Base-by-base conservation (phyloP, 352 stramenopile genomes). In the Pythium phragmitis region DNA sequence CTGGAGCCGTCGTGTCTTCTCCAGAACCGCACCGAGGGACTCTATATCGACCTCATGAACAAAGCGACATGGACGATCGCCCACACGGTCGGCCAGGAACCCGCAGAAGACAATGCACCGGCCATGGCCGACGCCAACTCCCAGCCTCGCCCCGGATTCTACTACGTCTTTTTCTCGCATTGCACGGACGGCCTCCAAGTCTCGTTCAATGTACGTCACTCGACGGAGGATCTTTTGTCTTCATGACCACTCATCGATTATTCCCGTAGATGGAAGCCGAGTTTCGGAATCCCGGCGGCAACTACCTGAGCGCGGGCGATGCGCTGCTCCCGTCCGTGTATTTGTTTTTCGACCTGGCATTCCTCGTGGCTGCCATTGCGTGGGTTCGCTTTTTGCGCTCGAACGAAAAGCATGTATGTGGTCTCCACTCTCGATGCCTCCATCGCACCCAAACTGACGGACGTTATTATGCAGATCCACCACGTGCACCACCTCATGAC, bases 401-500 rank as follows among this genome's bases (percentile, higher is more conserved):
- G 28, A 74, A 87, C 85, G 14, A 76, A 58, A 57, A 63, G 16
- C 68, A 85, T 85, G 69, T 97, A 80, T 30, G 79, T 56, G 16
- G 1, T 58, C 2, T 45, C 5, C 4, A 46, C 14, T 14, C 34
- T 39, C 34, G 14, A 42, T 17, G 37, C 11, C 37, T 9, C 6
- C 37, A 42, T 42, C 14, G 11, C 37, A 16, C 14, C 2, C 9
- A 46, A 19, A 21, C 39, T 19, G 17, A n/a, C 16, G 4, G 43
- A 26, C 30, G 0, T 21, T 33, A 47, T 37, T 14, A 16, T 30
- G 21, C 57, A 90, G 67, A 91, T 98, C 34, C 91, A 98, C 79
- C 77, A 89, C 33, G 94, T 99, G 62, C 97, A 99, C 76, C 87
- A 98, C 70, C 73, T 99, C 30, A 99, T 99, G 96, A 86, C 89